Base-by-base conservation (phyloP, 495 filamentous ascomycete species). In the Podospora appendiculata region DNA sequence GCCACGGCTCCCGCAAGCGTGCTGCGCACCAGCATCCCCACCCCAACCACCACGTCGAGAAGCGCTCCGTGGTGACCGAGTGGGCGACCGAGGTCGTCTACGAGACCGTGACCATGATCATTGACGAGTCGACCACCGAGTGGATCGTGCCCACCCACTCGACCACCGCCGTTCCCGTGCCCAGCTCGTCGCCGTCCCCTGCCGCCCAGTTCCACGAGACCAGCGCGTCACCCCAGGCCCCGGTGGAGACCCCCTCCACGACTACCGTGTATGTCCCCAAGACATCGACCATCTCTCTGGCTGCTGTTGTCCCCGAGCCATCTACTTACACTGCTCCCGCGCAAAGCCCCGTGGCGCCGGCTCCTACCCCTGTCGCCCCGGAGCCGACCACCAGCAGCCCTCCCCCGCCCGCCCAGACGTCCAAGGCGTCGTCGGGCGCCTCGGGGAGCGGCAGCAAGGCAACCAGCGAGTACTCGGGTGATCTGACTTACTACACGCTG, bases 31-130 rank as follows among this genome's bases (percentile, higher is more conserved):
- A 66, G 49, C 65, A 63, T 41, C 68, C 61, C 39, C 73, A 75
- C 52, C 56, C 60, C 32, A 68, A 69, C 45, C 56, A 66, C 49
- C 65, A 63, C 41, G 68, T 61, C 48, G 56, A 67, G 35, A 71
- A 75, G 57, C 70, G 70, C 32, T 67, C 47, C 47, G 55, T 76
- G 40, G 68, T 75, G 48, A 78, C 74, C 9, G 63, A 72, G 19
- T 78, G 70, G 58, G 70, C 75, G 44, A 74, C 62, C 45, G 73
- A 75, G 50, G 75, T 68, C 16, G 70, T 77, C 46, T 68, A 60
- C 58, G 63, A 78, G 58, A 65, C 70, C n/a, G 69, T 74, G n/a
- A 78, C 73, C 36, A 65, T 70, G 55, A 35, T 74, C 46, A 61
- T 76, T 41, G 71, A 73, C 47, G 66, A 69, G 18, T 66, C 61